Evolutionary conservation across 1,284 basidiomycete species (phyloP).

Genomic region (Cryptococcus wingfieldii): DNA sequence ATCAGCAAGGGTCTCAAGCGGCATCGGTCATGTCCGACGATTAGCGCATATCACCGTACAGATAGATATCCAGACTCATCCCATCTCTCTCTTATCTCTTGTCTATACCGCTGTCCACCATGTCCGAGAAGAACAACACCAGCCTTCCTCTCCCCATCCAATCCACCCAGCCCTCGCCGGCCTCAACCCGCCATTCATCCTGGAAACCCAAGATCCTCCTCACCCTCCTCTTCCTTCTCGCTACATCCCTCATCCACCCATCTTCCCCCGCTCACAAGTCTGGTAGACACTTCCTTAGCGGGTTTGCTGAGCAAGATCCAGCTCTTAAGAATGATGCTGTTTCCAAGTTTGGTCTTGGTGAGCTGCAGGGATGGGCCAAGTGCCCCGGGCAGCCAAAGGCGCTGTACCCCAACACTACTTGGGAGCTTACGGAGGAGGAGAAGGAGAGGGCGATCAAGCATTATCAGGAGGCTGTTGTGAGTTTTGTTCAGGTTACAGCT

Average conservation of each 20-base stretch:
- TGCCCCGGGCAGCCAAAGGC: conserved; percentile 41
- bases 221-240: conserved; percentile 13
- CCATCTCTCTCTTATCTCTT: too few species aligned
- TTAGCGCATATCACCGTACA: too few species aligned
- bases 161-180: not conserved
- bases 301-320: too few species aligned
- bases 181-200: not conserved
- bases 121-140: conserved; percentile 5
- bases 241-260: conserved; percentile 12
- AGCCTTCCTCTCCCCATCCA: conserved; percentile 4
- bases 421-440: conserved; percentile 33
- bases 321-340: not conserved
- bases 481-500: conserved; percentile 5
- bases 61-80: too few species aligned
- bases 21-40: too few species aligned
- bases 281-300: too few species aligned
- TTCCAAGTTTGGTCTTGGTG: conserved; percentile 4
- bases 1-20: too few species aligned
- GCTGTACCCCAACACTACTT: conserved; percentile 27
- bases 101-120: not conserved
- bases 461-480: conserved; percentile 38
- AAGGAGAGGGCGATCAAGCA: conserved; percentile 26
- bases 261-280: not conserved
- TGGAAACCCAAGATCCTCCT: conserved; percentile 8
- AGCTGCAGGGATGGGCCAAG: conserved; percentile 12